phyloP scores from a whole-genome alignment of 371 early-diverging fungal species.

The Syncephalastrum monosporum region DNA sequence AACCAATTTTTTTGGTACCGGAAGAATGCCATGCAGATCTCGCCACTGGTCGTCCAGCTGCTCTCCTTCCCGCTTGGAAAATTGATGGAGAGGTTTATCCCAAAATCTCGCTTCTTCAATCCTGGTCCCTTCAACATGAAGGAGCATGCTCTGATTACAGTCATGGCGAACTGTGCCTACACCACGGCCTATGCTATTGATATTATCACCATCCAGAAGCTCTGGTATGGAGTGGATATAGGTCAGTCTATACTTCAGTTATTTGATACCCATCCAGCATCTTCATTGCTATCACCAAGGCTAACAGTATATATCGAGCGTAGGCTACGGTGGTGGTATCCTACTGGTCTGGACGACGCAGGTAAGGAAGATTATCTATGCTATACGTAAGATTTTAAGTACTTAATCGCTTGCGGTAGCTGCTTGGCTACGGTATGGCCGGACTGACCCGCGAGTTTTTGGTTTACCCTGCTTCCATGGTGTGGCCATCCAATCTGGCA shows the following conservation, averaged over 20 bases:
- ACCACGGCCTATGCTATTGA: constrained; percentile 74
- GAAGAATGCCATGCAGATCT: constrained; percentile 47
- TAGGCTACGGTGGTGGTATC: constrained; percentile 61
- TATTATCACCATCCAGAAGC: constrained; percentile 66
- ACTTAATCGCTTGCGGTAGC: neutral
- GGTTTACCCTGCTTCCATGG: constrained; percentile 83
- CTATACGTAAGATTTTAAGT: too few species aligned
- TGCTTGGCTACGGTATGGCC: constrained; percentile 81
- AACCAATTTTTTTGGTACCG: constrained; percentile 82
- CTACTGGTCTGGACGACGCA: constrained; percentile 71
- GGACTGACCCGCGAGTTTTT: constrained; percentile 75
- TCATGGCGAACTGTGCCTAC: constrained; percentile 56
- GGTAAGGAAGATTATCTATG: constrained; percentile 15
- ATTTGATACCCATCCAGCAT: too few species aligned
- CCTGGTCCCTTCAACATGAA: constrained; percentile 88
- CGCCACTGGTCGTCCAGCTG: constrained; percentile 57
- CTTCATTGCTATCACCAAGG: too few species aligned
- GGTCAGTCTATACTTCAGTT: too few species aligned
- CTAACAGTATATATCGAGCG: too few species aligned
- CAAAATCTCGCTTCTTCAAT: constrained; percentile 59
- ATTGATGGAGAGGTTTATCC: constrained; percentile 60
- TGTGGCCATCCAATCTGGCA: constrained; percentile 80
- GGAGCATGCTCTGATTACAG: constrained; percentile 81
- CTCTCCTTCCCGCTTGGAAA: constrained; percentile 66
- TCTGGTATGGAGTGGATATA: constrained; percentile 57